A percentile compares a stretch with the other conserved stretches of the same genome.
These are phyloP conservation scores for Melaleuca quinquenervia DNA, from an alignment of 345 rosid genomes.

Conservation along the genomic window DNA sequence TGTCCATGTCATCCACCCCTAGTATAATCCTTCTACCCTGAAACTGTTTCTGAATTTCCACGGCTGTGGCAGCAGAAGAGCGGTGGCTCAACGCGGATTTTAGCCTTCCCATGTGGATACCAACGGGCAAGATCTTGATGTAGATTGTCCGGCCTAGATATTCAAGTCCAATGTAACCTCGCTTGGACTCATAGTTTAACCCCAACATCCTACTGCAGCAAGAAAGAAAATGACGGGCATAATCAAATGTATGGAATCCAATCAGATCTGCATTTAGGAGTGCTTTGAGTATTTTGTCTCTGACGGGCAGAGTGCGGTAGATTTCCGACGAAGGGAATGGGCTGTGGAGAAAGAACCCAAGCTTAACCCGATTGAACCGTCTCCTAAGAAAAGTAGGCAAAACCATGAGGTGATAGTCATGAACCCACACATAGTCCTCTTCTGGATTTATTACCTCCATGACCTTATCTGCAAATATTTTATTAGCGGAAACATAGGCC, in stretches of 20 bases:
- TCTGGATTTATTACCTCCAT: constrained; percentile 32
- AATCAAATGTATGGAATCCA: constrained; percentile 41
- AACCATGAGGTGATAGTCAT: constrained; percentile 40
- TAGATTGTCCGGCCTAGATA: constrained; percentile 32
- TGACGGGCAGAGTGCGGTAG: constrained; percentile 28
- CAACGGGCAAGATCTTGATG: constrained; percentile 29
- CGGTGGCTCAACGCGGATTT: constrained; percentile 24
- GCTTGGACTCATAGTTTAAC: constrained; percentile 30
- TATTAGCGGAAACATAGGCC: constrained; percentile 31
- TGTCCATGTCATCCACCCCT: constrained; percentile 42
- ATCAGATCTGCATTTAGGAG: constrained; percentile 33
- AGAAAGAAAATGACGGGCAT: constrained; percentile 40
- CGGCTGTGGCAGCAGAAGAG: constrained; percentile 15
- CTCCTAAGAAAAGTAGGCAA: constrained; percentile 35
- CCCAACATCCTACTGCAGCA: constrained; percentile 42
- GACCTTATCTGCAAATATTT: constrained; percentile 32
- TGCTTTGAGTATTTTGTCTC: constrained; percentile 30
- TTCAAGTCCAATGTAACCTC: constrained; percentile 34
- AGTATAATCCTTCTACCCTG: constrained; percentile 19
- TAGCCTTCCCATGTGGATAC: constrained; percentile 28
- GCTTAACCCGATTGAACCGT: constrained; percentile 22
- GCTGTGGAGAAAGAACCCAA: constrained; percentile 41
- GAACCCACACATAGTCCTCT: constrained; percentile 35
- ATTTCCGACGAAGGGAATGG: constrained; percentile 42
- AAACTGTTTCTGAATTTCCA: constrained; percentile 23